Evolutionary conservation across 2,329 filamentous ascomycete species (phyloP).

Genomic region (Elsinoe fawcettii): DNA sequence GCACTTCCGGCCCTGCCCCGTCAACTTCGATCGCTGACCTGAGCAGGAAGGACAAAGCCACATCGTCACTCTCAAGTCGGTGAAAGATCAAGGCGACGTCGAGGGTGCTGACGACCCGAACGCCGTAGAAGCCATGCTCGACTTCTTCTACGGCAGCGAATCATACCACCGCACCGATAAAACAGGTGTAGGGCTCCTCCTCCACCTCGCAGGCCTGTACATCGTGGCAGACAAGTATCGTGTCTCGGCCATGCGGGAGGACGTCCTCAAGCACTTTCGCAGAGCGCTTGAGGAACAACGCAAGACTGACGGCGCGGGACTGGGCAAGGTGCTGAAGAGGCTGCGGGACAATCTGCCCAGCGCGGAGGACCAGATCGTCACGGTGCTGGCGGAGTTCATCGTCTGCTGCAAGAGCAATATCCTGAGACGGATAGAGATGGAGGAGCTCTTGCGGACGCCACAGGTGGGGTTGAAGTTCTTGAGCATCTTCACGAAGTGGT

Average conservation of each 20-base stretch:
- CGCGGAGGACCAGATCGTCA: background rate
- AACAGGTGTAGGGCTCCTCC: background rate
- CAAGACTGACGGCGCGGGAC: background rate
- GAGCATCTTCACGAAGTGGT: background rate
- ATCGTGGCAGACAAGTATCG: constrained; percentile 7
- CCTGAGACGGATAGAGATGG: background rate
- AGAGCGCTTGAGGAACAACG: background rate
- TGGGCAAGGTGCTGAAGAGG: background rate
- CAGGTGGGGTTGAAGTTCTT: background rate
- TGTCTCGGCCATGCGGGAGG: background rate
- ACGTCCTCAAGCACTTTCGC: background rate
- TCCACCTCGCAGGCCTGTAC: constrained; percentile 5
- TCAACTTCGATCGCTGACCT: background rate
- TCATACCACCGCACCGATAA: background rate
- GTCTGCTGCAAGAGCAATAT: constrained; percentile 1
- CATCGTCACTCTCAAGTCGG: constrained; percentile 1
- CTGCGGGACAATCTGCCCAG: constrained; percentile 1
- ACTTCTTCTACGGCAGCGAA: constrained; percentile 3
- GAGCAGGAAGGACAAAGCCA: background rate
- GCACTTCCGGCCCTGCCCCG: background rate
- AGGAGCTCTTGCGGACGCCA: background rate
- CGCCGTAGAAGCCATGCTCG: constrained; percentile 14
- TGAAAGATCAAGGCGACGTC: background rate
- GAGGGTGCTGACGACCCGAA: background rate
- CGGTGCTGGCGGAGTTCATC: background rate